Percentiles rank a stretch among this genome's conserved stretches.
Evolutionary conservation across 1,139 yeast species (phyloP).

Genomic region (Fermentozyma sake): DNA sequence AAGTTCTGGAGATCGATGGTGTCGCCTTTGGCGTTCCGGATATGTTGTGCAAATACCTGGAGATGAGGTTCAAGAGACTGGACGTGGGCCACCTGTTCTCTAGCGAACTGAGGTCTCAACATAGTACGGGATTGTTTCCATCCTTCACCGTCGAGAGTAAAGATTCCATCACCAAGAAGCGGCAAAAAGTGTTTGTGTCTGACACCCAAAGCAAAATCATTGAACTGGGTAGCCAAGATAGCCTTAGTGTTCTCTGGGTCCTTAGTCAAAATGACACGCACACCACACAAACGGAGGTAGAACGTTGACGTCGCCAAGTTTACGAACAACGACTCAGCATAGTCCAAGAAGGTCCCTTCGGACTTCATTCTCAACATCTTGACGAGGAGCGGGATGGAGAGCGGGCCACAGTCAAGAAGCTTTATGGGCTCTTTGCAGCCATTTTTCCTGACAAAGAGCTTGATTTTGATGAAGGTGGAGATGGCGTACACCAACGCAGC

Average conservation of each 20-base stretch:
- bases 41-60: constrained; percentile 15
- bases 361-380: constrained; percentile 9
- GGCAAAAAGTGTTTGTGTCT: constrained; percentile 19
- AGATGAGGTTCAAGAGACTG: constrained; percentile 21
- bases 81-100: constrained; percentile 25
- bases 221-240: constrained; percentile 22
- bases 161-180: constrained; percentile 23
- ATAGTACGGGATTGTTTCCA: constrained; percentile 25
- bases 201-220: constrained; percentile 21
- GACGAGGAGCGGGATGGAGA: constrained; percentile 7
- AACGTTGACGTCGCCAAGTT: constrained; percentile 4
- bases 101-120: constrained; percentile 26
- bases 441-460: constrained; percentile 12
- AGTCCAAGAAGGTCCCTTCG: constrained; percentile 11
- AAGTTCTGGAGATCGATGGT: constrained; percentile 44
- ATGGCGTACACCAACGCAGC: constrained; percentile 9
- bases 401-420: constrained; percentile 6
- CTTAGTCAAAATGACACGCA: constrained; percentile 12
- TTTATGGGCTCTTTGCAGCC: constrained; percentile 17
- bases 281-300: constrained; percentile 9
- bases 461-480: constrained; percentile 8
- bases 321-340: constrained; percentile 4
- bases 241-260: constrained; percentile 25
- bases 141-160: constrained; percentile 23
- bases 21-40: constrained; percentile 11